Base-by-base conservation (phyloP, 148 eudicot genomes). In the Fagopyrum tataricum region DNA sequence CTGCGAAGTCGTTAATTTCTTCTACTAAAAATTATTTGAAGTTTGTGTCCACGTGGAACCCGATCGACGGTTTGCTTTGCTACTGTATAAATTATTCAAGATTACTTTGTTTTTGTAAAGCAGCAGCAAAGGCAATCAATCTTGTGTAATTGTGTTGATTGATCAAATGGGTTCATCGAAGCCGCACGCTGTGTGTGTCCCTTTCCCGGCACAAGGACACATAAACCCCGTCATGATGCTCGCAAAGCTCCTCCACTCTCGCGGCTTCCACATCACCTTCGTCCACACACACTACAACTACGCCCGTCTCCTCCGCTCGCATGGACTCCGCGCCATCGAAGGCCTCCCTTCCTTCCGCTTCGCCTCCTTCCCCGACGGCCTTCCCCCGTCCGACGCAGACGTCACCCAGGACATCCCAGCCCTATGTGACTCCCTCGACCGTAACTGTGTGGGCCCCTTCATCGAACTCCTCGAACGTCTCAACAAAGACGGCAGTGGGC, bases 361-460 rank as follows among this genome's bases (percentile, higher is more conserved):
- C 6, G 78, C 70, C 55, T 44, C 85, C 31, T 74, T 86, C 4
- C 71, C 84, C 2, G 87, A 86, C n/a, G 85, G 89, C 13, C 39
- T 86, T 14, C 84, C 85, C 0, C 76, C 72, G 0, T 44, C 71
- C 0, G 52, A 44, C 1, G 77, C 64, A 0, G 81, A 83, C 39
- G 42, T 74, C 44, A 75, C 83, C 6, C 85, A 79, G 52, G 74
- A 78, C 52, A 51, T 76, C 53, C 71, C 44, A 4, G 40, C 70
- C n/a, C 70, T 80, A 0, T 80, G 67, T 58, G 1, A 12, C 39
- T 75, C 78, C 68, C 73, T 75, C 1, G 75, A 44, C 39, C 61
- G 4, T 1, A 17, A 75, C 21, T 66, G 76, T 70, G 66, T 74
- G 3, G 56, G 53, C 4, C 83, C 80, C 4, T 77, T 86, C 12